Percentiles rank a stretch among this genome's conserved stretches.
These are phyloP conservation scores for Coemansia sp. DNA, from an alignment of 192 early-diverging fungal species.

Conservation along the genomic window DNA sequence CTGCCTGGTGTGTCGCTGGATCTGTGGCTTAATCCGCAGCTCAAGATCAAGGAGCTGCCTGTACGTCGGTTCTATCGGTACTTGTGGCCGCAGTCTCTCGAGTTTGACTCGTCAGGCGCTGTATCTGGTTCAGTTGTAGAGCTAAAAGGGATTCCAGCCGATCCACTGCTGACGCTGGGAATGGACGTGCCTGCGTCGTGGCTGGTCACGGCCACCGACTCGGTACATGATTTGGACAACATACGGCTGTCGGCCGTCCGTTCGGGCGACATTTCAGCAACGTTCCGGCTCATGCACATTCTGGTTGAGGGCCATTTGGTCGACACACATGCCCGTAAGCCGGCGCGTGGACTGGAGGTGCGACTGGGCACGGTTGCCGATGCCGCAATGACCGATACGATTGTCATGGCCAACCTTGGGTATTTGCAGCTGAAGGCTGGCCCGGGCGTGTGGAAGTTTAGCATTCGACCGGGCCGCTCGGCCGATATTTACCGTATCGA, in stretches of 20 bases:
- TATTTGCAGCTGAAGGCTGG: constrained; percentile 95
- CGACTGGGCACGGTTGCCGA: constrained; percentile 69
- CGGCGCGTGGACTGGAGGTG: constrained; percentile 90
- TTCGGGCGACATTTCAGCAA: constrained; percentile 61
- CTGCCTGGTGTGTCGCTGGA: constrained; percentile 66
- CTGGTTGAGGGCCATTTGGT: constrained; percentile 89
- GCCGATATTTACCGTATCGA: constrained; percentile 73
- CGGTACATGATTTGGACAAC: constrained; percentile 91
- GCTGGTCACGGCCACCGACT: constrained; percentile 80
- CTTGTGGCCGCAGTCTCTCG: constrained; percentile 62
- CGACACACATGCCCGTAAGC: constrained; percentile 64
- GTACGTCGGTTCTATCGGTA: constrained; percentile 90
- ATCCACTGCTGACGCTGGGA: constrained; percentile 82
- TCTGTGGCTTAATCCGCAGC: constrained; percentile 66
- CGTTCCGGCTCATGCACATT: constrained; percentile 78
- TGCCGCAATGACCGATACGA: constrained; percentile 78
- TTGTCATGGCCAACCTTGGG: constrained; percentile 98
- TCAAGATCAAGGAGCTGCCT: constrained; percentile 63
- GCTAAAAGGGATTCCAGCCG: constrained; percentile 73
- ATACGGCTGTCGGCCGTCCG: constrained; percentile 61
- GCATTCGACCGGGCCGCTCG: constrained; percentile 79
- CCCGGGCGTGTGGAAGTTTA: constrained; percentile 85
- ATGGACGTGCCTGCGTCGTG: constrained; percentile 87
- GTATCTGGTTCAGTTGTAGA: constrained; percentile 57
- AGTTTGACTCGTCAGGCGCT: constrained; percentile 59